These are phyloP conservation scores for Patellifolia procumbens DNA, from an alignment of 179 eudicot genomes.

Conservation along the genomic window DNA sequence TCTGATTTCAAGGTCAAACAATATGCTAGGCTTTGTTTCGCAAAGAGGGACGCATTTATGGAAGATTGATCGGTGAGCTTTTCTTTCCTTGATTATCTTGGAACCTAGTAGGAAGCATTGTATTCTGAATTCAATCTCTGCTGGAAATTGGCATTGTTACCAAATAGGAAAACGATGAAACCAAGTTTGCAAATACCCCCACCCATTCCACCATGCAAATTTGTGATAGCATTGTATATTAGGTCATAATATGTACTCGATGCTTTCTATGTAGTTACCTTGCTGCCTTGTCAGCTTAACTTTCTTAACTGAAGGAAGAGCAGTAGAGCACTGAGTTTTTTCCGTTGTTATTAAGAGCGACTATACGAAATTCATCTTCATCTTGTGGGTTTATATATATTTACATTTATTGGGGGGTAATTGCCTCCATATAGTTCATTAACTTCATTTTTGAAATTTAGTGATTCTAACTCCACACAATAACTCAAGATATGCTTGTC, in stretches of 20 bases:
- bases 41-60: slow-evolving; percentile 56
- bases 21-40: slow-evolving; percentile 55
- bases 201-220: not conserved
- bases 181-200: not conserved
- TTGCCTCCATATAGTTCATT: not conserved
- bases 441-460: no score
- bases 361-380: not conserved
- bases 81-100: not conserved
- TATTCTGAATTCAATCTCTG: not conserved
- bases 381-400: not conserved
- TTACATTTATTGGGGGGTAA: not conserved
- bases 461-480: not conserved
- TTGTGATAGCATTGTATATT: not conserved
- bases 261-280: not conserved
- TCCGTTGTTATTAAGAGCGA: not conserved
- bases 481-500: not conserved
- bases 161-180: not conserved
- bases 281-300: not conserved
- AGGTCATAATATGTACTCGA: not conserved
- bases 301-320: not conserved
- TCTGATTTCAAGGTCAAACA: slow-evolving; percentile 15
- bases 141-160: not conserved
- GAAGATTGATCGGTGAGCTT: slow-evolving; percentile 62
- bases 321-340: not conserved
- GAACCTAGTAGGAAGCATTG: not conserved